Percentiles rank a stretch among this genome's conserved stretches.
These are phyloP conservation scores for Saccharum spontaneum DNA, from an alignment of 176 grass and related monocot species.

Conservation along the genomic window DNA sequence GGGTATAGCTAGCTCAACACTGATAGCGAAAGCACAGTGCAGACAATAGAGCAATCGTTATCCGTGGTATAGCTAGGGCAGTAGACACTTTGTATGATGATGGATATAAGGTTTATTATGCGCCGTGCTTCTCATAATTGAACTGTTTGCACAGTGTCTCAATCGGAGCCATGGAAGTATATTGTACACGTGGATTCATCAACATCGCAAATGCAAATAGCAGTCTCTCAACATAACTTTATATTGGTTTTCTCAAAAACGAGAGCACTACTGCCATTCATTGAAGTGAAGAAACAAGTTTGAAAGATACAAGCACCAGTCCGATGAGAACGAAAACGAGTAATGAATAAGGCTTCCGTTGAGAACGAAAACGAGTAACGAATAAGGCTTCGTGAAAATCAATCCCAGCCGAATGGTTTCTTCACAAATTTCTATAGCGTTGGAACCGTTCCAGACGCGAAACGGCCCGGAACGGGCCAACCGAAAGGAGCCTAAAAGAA, in stretches of 20 bases:
- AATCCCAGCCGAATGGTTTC: too few relatives aligned
- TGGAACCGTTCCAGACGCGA: too few relatives aligned
- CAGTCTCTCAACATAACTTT: not conserved
- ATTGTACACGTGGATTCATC: constrained; percentile 8
- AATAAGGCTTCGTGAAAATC: not conserved
- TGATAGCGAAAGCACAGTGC: constrained; percentile 23
- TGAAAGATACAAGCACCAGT: not conserved
- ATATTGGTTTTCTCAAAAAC: not conserved
- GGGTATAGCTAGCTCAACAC: constrained; percentile 26
- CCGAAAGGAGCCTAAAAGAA: too few relatives aligned
- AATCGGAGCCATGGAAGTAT: constrained; percentile 10
- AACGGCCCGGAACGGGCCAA: too few relatives aligned
- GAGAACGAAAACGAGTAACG: not conserved
- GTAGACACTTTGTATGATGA: constrained; percentile 14
- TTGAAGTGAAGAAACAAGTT: not conserved
- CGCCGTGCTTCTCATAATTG: constrained; percentile 29
- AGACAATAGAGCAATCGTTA: constrained; percentile 32
- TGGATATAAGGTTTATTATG: constrained; percentile 19
- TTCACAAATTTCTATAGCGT: too few relatives aligned
- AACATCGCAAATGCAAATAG: constrained; percentile 7
- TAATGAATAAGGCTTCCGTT: not conserved
- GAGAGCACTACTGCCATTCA: not conserved
- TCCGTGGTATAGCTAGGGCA: not conserved
- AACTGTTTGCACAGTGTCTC: constrained; percentile 34
- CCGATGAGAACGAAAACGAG: not conserved